Evolutionary conservation across 805 yeast species (phyloP).

Genomic region (Candida qinlingensis): DNA sequence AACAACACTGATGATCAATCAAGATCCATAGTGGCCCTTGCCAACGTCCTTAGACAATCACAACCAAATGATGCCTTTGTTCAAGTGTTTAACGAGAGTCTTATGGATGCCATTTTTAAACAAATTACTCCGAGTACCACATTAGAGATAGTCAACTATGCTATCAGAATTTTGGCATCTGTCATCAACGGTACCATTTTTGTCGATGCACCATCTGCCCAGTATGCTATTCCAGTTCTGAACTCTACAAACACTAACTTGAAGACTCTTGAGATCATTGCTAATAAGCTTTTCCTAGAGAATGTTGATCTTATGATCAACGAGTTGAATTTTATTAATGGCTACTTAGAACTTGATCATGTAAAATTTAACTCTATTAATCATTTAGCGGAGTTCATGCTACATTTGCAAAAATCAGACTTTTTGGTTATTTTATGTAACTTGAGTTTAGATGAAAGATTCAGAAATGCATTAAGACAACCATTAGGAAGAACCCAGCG

Average conservation of each 20-base stretch:
- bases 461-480: conserved; percentile 6
- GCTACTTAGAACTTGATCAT: conserved; percentile 19
- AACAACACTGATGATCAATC: conserved; percentile 43
- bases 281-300: conserved; percentile 17
- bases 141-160: conserved; percentile 32
- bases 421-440: conserved; percentile 40
- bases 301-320: conserved; percentile 20
- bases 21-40: conserved; percentile 48
- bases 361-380: conserved; percentile 15
- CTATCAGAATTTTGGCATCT: conserved; percentile 31
- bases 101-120: conserved; percentile 37
- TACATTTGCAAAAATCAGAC: conserved; percentile 41
- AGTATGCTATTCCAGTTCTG: conserved; percentile 13
- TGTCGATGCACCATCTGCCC: conserved; percentile 10
- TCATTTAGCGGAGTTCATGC: conserved; percentile 36
- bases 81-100: conserved; percentile 33
- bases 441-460: conserved; percentile 31
- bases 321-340: conserved; percentile 18
- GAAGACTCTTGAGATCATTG: conserved; percentile 12
- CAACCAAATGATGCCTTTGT: conserved; percentile 34
- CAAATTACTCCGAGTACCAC: conserved; percentile 38
- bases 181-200: conserved; percentile 22
- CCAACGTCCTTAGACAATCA: conserved; percentile 44
- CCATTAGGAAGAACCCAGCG: conserved; percentile 10
- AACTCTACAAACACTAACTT: conserved; percentile 16